A percentile compares a stretch with the other conserved stretches of the same genome.
These are phyloP conservation scores for Salix purpurea DNA, from an alignment of 345 rosid species.

Conservation along the genomic window DNA sequence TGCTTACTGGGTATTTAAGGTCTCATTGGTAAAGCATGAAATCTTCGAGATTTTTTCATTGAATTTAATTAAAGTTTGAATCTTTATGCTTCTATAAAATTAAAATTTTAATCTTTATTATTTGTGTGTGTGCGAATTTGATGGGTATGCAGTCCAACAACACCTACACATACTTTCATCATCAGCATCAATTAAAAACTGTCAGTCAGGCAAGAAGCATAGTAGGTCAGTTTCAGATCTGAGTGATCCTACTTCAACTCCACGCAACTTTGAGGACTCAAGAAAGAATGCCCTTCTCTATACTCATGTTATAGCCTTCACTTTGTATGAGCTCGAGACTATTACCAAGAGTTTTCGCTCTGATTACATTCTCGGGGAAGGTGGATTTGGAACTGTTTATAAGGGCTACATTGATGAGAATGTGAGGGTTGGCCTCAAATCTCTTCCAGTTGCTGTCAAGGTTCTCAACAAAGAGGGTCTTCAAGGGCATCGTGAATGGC, in stretches of 20 bases:
- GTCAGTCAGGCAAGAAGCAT: conserved; percentile 49
- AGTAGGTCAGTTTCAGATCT: conserved; percentile 80
- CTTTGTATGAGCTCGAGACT: conserved; percentile 85
- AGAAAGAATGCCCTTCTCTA: conserved; percentile 63
- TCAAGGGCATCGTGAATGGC: conserved; percentile 99
- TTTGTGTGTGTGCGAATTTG: neutral
- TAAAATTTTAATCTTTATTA: neutral
- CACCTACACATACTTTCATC: conserved; percentile 45
- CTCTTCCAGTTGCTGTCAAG: conserved; percentile 94
- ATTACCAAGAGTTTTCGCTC: conserved; percentile 97
- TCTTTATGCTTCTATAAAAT: neutral
- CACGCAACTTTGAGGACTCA: conserved; percentile 57
- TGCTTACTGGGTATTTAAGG: neutral
- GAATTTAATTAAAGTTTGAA: neutral
- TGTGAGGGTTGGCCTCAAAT: conserved; percentile 87
- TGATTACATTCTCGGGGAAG: conserved; percentile 92
- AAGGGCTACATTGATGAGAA: conserved; percentile 96
- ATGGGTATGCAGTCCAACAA: conserved; percentile 55
- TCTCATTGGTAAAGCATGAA: neutral
- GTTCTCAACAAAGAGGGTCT: conserved; percentile 95
- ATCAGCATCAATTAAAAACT: conserved; percentile 33
- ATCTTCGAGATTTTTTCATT: neutral
- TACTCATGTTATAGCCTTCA: conserved; percentile 75
- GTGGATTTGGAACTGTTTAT: conserved; percentile 94
- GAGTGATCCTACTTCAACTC: conserved; percentile 69